Evolutionary conservation across 805 yeast species (phyloP).

Genomic region (Novakomyces olei): DNA sequence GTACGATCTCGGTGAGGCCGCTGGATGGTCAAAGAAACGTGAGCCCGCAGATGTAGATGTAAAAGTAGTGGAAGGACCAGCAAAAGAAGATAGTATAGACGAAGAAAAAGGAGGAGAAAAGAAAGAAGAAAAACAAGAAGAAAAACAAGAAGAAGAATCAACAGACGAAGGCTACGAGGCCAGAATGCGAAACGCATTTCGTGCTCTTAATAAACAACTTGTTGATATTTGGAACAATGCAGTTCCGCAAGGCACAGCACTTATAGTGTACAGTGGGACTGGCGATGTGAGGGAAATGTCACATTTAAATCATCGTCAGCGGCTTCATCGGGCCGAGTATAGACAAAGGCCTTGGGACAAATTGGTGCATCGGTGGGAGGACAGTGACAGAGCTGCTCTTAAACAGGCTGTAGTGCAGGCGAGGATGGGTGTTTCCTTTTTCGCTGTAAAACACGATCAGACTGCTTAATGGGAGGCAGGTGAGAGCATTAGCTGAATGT

Average conservation of each 20-base stretch:
- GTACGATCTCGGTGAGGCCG: no score
- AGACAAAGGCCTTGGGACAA: conserved; percentile 23
- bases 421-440: conserved; percentile 35
- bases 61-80: conserved; percentile 8
- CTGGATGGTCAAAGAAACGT: not conserved
- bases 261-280: conserved; percentile 40
- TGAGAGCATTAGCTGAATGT: no score
- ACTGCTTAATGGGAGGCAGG: no score
- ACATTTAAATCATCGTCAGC: conserved; percentile 5
- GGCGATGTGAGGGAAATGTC: conserved; percentile 32
- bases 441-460: conserved; percentile 25
- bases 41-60: conserved; percentile 2
- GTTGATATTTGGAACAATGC: conserved; percentile 22
- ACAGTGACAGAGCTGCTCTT: conserved; percentile 26
- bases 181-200: conserved; percentile 10
- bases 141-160: no score
- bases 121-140: no score
- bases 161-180: not conserved
- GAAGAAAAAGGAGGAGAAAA: not conserved
- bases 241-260: conserved; percentile 35
- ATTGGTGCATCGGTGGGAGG: conserved; percentile 30
- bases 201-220: conserved; percentile 25
- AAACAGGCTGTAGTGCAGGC: conserved; percentile 28
- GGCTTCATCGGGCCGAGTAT: conserved; percentile 22
- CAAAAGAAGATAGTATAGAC: not conserved